phyloP scores from a whole-genome alignment of 441 rosid species.

The Dalechampia spathulata region DNA sequence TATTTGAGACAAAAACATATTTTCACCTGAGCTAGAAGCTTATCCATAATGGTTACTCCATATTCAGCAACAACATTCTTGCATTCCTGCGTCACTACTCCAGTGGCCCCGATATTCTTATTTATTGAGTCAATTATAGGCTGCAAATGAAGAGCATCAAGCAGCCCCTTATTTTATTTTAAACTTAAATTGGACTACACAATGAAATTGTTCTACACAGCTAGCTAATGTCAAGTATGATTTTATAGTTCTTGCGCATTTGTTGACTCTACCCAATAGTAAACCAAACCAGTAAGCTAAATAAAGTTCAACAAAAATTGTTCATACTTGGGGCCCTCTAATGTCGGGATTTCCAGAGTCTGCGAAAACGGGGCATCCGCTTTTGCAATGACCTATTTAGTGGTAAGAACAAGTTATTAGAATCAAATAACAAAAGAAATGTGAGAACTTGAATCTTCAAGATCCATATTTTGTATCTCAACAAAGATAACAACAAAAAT shows the following conservation, averaged over 20 bases:
- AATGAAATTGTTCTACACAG: too few species aligned
- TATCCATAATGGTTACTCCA: conserved; percentile 51
- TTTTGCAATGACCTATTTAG: conserved; percentile 49
- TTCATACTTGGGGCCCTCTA: conserved; percentile 70
- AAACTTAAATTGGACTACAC: too few species aligned
- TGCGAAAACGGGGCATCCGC: conserved; percentile 66
- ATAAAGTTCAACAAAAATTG: neutral
- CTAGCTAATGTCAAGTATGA: too few species aligned
- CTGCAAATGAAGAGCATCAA: conserved; percentile 34
- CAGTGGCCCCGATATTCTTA: conserved; percentile 79
- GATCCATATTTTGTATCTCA: too few species aligned
- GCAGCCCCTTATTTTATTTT: too few species aligned
- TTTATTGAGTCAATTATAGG: conserved; percentile 56
- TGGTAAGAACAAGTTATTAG: conserved; percentile 1
- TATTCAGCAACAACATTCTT: conserved; percentile 58
- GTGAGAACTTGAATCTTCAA: too few species aligned
- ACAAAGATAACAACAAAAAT: too few species aligned
- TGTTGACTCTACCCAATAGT: too few species aligned
- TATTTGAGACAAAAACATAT: too few species aligned
- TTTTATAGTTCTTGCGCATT: too few species aligned
- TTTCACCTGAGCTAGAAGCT: conserved; percentile 55
- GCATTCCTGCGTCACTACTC: conserved; percentile 70
- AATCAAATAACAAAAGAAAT: too few species aligned
- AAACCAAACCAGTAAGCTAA: neutral
- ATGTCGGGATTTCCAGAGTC: conserved; percentile 85